Percentiles rank a stretch among this genome's conserved stretches.
phyloP scores from a whole-genome alignment of 1,284 basidiomycete genomes.

The Rhodofomes roseus region DNA sequence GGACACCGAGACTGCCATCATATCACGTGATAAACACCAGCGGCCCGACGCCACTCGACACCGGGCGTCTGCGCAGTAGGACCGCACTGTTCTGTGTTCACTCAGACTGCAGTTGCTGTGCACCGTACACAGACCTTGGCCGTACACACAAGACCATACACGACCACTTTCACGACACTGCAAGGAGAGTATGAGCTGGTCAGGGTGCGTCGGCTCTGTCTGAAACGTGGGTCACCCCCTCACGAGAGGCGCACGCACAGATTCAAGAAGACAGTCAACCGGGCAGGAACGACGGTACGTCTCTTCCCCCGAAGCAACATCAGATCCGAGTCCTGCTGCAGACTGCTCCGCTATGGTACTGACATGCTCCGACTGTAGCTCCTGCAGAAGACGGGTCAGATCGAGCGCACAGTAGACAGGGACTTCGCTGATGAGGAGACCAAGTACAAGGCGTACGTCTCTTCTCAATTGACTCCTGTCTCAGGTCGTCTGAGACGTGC shows the following conservation, averaged over 20 bases:
- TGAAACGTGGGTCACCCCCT: background rate
- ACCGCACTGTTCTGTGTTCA: background rate
- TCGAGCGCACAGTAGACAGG: conserved; percentile 92
- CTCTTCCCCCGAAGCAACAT: conserved; percentile 10
- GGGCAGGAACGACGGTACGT: conserved; percentile 83
- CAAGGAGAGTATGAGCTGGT: conserved; percentile 40
- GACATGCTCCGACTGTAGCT: conserved; percentile 44
- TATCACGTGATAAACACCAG: background rate
- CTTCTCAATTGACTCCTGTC: background rate
- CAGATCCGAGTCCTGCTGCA: conserved; percentile 1
- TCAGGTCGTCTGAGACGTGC: background rate
- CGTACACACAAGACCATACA: background rate
- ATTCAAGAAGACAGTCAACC: conserved; percentile 93
- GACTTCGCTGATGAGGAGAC: conserved; percentile 93
- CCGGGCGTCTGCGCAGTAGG: background rate
- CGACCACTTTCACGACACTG: background rate
- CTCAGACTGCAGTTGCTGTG: too few relatives aligned
- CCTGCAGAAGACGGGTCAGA: conserved; percentile 96
- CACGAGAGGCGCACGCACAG: conserved; percentile 36
- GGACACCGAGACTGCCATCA: too few relatives aligned
- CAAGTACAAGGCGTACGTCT: conserved; percentile 84
- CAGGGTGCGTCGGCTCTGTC: conserved; percentile 33
- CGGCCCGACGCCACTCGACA: background rate
- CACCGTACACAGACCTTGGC: too few relatives aligned
- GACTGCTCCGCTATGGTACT: background rate